Base-by-base conservation (phyloP, 495 filamentous ascomycete genomes). In the Aspergillus haitiensis region DNA sequence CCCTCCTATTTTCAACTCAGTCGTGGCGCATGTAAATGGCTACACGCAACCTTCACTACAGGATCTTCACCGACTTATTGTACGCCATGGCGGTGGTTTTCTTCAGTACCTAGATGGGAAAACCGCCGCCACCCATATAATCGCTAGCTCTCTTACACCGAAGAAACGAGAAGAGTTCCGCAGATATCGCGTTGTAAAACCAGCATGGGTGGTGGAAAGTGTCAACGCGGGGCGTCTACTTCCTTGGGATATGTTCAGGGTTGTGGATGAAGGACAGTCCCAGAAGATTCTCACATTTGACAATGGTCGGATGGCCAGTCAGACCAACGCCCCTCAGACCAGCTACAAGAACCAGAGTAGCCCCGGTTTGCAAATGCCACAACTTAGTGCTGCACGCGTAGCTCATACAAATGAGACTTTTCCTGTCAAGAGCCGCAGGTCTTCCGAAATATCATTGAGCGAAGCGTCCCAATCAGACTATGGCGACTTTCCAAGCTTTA, bases 101-200 rank as follows among this genome's bases (percentile, higher is more conserved):
- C 83, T 95, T 54, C 93, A 97, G 69, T 97, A 97, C 68, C 78
- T 98, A n/a, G 91, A 94, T 68, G 87, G 87, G 37, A 98, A 97
- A 78, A 97, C 93, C 0, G 84, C 85, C 64, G 91, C 92, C 0
- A 98, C 94, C 2, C 95, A 98, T 71, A 95, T 98, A 65, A 92
- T 98, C 66, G 92, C 93, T 6, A 91, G 89, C 47, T 86, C 85
- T 55, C 80, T 98, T 36, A 93, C 94, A 2, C 90, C 90, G 0
- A 98, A 96, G 78, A 98, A 98, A 68, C 82, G 84, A 33, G 84
- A 90, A 35, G 94, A 97, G 60, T 96, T 95, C 62, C 78, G 75
- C 18, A 84, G 83, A 56, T 98, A 97, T 67, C 86, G 91, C 33
- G 90, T 98, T 27, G 94, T 97, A 62, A 96, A 93, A 72, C 94